These are phyloP conservation scores for Paramecium caudatum DNA, from an alignment of 73 alveolate genomes.

Conservation along the genomic window DNA sequence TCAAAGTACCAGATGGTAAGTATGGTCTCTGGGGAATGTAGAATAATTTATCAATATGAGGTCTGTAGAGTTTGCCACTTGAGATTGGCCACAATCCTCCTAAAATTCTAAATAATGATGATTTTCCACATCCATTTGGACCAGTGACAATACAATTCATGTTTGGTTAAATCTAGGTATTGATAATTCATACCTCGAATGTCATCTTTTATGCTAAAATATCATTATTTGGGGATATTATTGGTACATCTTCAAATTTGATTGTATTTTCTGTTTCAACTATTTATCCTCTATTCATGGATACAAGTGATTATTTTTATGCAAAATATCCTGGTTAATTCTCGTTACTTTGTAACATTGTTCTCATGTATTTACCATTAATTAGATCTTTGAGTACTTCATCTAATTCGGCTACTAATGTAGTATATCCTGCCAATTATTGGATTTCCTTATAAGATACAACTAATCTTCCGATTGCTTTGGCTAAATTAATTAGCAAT, in stretches of 20 bases:
- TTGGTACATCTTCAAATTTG: conserved; percentile 88
- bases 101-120: conserved; percentile 93
- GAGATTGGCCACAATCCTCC: conserved; percentile 97
- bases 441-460: conserved; percentile 93
- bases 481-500: conserved; percentile 92
- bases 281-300: conserved; percentile 64
- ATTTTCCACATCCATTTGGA: conserved; percentile 97
- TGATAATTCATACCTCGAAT: conserved; percentile 72
- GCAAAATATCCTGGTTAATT: conserved; percentile 72
- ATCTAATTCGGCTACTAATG: conserved; percentile 86
- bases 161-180: conserved; percentile 79
- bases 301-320: conserved; percentile 1
- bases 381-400: conserved; percentile 89
- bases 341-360: conserved; percentile 70
- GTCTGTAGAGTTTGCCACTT: conserved; percentile 89
- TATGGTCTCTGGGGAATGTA: conserved; percentile 97
- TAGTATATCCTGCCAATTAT: conserved; percentile 93
- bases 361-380: conserved; percentile 82
- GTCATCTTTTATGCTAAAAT: conserved; percentile 82
- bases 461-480: conserved; percentile 94
- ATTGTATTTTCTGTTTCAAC: conserved; percentile 76
- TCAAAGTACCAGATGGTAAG: conserved; percentile 92
- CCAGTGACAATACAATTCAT: conserved; percentile 93
- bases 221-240: conserved; percentile 94
- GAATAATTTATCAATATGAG: conserved; percentile 85